phyloP scores from a whole-genome alignment of 257 asterid species.

The Solanum appendiculatum region DNA sequence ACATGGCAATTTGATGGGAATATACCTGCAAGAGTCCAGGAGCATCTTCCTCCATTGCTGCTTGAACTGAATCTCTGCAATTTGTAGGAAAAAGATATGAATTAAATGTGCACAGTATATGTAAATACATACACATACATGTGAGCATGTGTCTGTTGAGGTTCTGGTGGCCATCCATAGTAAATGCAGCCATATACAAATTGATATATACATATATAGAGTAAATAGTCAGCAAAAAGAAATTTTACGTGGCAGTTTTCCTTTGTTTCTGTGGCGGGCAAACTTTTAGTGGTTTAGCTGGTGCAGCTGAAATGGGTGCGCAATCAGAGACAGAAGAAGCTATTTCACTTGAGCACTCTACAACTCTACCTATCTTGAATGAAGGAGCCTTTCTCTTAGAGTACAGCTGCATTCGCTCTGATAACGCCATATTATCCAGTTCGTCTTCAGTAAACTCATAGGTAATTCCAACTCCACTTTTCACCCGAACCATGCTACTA shows the following conservation, averaged over 20 bases:
- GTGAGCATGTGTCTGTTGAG: not conserved
- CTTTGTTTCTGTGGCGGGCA: slow-evolving; percentile 55
- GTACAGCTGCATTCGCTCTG: slow-evolving; percentile 50
- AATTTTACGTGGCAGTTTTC: slow-evolving; percentile 68
- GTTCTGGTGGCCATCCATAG: not conserved
- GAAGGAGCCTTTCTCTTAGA: slow-evolving; percentile 26
- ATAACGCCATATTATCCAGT: slow-evolving; percentile 64
- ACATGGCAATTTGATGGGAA: slow-evolving; percentile 5
- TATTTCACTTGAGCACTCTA: slow-evolving; percentile 16
- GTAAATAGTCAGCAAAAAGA: not conserved
- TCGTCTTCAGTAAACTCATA: slow-evolving; percentile 34
- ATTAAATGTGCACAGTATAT: not conserved
- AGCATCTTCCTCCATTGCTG: slow-evolving; percentile 97
- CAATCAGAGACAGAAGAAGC: slow-evolving; percentile 17
- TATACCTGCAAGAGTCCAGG: slow-evolving; percentile 91
- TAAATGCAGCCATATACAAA: not conserved
- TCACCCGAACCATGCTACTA: slow-evolving; percentile 18
- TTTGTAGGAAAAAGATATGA: slow-evolving; percentile 5
- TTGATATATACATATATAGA: not conserved
- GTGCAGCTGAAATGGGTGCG: slow-evolving; percentile 24
- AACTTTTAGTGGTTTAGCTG: slow-evolving; percentile 27
- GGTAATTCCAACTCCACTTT: slow-evolving; percentile 31
- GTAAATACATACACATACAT: not conserved
- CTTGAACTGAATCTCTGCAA: slow-evolving; percentile 76
- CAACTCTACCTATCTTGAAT: slow-evolving; percentile 9